These are phyloP conservation scores for Boletus mariae DNA, from an alignment of 1,284 basidiomycete species.

Conservation along the genomic window DNA sequence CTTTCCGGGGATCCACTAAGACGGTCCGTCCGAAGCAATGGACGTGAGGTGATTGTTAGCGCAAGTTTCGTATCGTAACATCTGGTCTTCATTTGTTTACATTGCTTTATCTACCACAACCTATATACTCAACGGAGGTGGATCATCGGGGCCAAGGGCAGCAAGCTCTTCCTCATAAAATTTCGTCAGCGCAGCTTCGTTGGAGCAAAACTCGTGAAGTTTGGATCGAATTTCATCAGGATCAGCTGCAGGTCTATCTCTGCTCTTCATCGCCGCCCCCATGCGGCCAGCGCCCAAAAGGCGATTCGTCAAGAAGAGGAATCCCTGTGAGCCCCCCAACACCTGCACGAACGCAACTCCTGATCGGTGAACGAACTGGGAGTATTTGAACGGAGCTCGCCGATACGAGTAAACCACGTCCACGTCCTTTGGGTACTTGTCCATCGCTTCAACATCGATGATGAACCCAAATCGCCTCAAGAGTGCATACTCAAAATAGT, in stretches of 20 bases:
- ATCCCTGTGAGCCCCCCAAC: slow-evolving; percentile 72
- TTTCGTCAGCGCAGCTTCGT: slow-evolving; percentile 46
- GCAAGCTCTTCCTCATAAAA: slow-evolving; percentile 77
- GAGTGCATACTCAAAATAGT: slow-evolving; percentile 81
- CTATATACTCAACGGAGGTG: slow-evolving; percentile 52
- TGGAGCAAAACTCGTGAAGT: slow-evolving; percentile 66
- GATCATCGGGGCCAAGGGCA: slow-evolving; percentile 54
- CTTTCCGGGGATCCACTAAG: slow-evolving; percentile 61
- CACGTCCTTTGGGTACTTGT: slow-evolving; percentile 72
- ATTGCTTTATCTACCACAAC: slow-evolving; percentile 6
- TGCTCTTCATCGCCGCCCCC: slow-evolving; percentile 50
- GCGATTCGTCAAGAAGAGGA: slow-evolving; percentile 85
- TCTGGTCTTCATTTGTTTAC: slow-evolving; percentile 4
- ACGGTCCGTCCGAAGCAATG: slow-evolving; percentile 66
- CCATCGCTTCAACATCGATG: slow-evolving; percentile 80
- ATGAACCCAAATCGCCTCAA: slow-evolving; percentile 78
- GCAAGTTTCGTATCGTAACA: slow-evolving; percentile 62
- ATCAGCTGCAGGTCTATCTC: slow-evolving; percentile 45
- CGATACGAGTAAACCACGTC: slow-evolving; percentile 91
- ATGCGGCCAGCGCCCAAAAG: slow-evolving; percentile 67
- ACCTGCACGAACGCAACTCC: slow-evolving; percentile 88
- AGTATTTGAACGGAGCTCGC: slow-evolving; percentile 69
- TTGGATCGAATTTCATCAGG: slow-evolving; percentile 60
- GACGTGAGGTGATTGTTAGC: slow-evolving; percentile 70
- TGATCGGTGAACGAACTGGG: slow-evolving; percentile 86